These are phyloP conservation scores for Phoma sp. DNA, from an alignment of 2,329 filamentous ascomycete genomes.

Conservation along the genomic window DNA sequence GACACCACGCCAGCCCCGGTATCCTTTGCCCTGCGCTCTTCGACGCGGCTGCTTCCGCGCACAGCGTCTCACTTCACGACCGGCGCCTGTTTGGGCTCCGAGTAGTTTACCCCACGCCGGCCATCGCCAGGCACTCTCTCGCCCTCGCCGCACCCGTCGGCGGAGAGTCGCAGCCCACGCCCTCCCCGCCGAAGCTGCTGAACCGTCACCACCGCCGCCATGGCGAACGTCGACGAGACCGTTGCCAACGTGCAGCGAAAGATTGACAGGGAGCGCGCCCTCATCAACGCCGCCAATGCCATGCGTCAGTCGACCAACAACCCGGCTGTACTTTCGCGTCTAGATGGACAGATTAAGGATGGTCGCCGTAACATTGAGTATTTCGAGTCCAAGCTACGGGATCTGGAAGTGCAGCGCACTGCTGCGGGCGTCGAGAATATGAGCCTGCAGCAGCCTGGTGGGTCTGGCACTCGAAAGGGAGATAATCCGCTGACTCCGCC, in stretches of 20 bases:
- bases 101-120: conserved; percentile 26
- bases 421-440: conserved; percentile 71
- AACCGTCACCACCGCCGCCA: conserved; percentile 48
- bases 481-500: conserved; percentile 62
- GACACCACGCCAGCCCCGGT: not conserved
- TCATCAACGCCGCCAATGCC: conserved; percentile 90
- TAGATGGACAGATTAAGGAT: conserved; percentile 94
- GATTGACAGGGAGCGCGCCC: conserved; percentile 95
- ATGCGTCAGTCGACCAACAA: conserved; percentile 98
- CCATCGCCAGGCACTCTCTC: conserved; percentile 34
- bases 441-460: conserved; percentile 61
- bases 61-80: conserved; percentile 17
- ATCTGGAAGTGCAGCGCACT: conserved; percentile 82
- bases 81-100: conserved; percentile 36
- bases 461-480: conserved; percentile 44
- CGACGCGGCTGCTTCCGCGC: conserved; percentile 18
- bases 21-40: conserved; percentile 2
- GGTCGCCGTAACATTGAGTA: conserved; percentile 92
- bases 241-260: conserved; percentile 88
- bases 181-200: conserved; percentile 28
- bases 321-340: conserved; percentile 83
- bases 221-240: conserved; percentile 66
- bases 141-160: conserved; percentile 30
- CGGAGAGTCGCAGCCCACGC: conserved; percentile 31
- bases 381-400: conserved; percentile 88